Base-by-base conservation (phyloP, 805 yeast genomes). In the Babjeviella inositovora region DNA sequence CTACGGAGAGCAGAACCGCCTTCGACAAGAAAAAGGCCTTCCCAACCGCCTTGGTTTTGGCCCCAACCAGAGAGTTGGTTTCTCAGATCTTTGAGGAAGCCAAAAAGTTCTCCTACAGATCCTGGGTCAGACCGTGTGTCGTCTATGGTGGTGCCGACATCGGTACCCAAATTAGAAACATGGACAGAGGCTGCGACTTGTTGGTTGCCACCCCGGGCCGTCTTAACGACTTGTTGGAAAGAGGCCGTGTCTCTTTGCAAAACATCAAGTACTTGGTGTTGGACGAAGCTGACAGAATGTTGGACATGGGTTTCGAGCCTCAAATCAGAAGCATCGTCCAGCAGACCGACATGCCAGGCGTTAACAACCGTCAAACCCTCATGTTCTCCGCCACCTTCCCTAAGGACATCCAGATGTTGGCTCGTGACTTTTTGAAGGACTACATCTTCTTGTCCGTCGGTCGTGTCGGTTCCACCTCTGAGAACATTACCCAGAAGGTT, bases 371-470 rank as follows among this genome's bases (percentile, higher is more conserved):
- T 62, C 98, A 90, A 62, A 90, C 99, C 18, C 70, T 90, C 43
- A 81, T 90, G 93, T 90, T 90, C 60, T 81, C 95, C 18, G 99
- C 98, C 40, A 90, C 99, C 34, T 90, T 90, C 93, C 98, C 99
- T 37, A 70, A 73, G 43, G 96, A 90, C 54, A 90, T 90, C 47
- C 98, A 90, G 60, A 68, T 74, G 65, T 72, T 90, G 57, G 98
- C 99, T 28, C 74, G 85, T 49, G 99, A 90, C 56, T 90, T 90
- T 73, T 69, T 90, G 57, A 76, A 81, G 56, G 87, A 85, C 46
- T 90, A 90, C 62, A 70, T 90, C 46, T 90, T 90, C 68, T 67
- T 92, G 48, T 77, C 93, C 23, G 97, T 90, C 34, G 99, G 99
- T 54, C 77, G 95, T 56, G 99, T 90, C 41, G 99, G 99, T 53